Conservation (phyloP, 1,284 basidiomycete species). For the Rhodotorula sp. region DNA sequence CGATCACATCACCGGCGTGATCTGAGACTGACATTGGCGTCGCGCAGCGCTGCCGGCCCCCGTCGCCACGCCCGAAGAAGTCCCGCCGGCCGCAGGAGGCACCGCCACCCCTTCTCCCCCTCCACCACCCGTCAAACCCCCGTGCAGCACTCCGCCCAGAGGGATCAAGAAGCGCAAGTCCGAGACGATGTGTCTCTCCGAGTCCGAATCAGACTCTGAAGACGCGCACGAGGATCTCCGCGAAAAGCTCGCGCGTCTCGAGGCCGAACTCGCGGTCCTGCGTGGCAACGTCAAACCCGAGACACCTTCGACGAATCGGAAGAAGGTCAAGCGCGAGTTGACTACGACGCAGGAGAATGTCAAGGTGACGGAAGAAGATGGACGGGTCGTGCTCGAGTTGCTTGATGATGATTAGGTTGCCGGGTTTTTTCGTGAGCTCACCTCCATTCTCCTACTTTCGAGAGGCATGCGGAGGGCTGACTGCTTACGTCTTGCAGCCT, state of each 20-base stretch:
- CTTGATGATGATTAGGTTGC: constrained; percentile 8
- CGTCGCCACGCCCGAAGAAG: no score
- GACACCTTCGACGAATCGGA: not conserved
- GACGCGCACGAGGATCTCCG: constrained; percentile 4
- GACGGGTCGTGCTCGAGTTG: constrained; percentile 3
- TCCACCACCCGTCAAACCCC: not conserved
- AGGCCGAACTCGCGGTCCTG: constrained; percentile 1
- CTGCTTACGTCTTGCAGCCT: no score
- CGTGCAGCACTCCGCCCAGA: not conserved
- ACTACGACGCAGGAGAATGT: not conserved
- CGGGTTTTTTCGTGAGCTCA: not conserved
- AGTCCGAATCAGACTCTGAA: constrained; percentile 5
- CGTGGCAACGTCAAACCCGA: not conserved
- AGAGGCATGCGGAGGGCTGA: no score
- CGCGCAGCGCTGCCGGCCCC: no score
- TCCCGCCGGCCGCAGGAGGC: not conserved
- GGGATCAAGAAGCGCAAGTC: constrained; percentile 16
- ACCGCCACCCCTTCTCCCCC: not conserved
- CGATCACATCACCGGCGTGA: not conserved
- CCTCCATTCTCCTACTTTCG: not conserved
- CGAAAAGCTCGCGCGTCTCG: constrained; percentile 4
- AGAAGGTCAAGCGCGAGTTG: constrained; percentile 2
- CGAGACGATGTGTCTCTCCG: constrained; percentile 7
- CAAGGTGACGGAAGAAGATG: constrained; percentile 10
- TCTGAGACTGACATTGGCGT: no score